Conservation (phyloP, 75 land plant species). For the Azolla pinnata region DNA sequence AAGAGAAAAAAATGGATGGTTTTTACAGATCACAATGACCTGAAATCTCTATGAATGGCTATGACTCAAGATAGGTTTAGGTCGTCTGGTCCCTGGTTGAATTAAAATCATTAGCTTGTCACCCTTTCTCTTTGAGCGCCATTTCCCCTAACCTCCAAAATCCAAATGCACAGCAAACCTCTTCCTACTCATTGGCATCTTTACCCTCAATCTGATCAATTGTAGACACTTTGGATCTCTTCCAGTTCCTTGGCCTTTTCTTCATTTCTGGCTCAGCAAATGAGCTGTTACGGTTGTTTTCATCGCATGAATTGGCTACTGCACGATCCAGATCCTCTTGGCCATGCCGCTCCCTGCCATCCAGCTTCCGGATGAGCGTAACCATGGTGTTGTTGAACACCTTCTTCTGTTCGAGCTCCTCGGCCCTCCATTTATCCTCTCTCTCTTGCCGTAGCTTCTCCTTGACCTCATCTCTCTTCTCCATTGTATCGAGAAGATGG, state of each 20-base stretch:
- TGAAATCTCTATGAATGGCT: too few relatives aligned
- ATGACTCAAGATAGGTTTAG: too few relatives aligned
- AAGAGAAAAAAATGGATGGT: too few relatives aligned
- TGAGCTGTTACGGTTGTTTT: background rate
- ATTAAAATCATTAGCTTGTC: too few relatives aligned
- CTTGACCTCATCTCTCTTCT: constrained; percentile 15
- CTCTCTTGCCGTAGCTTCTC: constrained; percentile 24
- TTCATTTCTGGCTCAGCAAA: constrained; percentile 1
- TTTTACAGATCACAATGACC: too few relatives aligned
- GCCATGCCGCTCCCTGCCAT: constrained; percentile 1
- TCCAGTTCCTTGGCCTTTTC: constrained; percentile 32
- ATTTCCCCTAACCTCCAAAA: too few relatives aligned
- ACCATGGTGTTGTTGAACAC: constrained; percentile 16
- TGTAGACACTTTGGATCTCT: constrained; percentile 23
- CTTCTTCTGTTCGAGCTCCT: constrained; percentile 20
- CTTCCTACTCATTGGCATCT: too few relatives aligned
- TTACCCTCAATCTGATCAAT: constrained; percentile 22
- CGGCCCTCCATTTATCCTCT: constrained; percentile 29
- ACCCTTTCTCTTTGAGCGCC: too few relatives aligned
- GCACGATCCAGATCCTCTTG: too few relatives aligned
- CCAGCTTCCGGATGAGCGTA: constrained; percentile 16
- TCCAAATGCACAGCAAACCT: too few relatives aligned
- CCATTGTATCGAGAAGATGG: constrained; percentile 15
- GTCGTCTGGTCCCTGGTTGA: too few relatives aligned
- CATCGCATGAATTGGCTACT: background rate